phyloP scores from a whole-genome alignment of 768 basidiomycete species.

The Mycena albidolilacea region DNA sequence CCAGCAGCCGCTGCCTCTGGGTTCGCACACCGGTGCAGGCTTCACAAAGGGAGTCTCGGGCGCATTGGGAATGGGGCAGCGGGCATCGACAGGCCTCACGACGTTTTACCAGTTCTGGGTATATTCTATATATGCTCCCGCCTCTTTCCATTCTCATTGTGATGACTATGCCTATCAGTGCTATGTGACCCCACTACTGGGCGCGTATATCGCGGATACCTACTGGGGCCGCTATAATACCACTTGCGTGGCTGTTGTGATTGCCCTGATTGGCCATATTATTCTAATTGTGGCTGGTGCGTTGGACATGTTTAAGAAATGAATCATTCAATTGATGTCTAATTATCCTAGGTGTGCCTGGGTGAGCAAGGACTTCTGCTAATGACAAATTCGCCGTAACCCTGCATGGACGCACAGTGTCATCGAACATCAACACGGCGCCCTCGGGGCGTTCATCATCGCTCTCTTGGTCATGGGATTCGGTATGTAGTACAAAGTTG shows the following conservation, averaged over 20 bases:
- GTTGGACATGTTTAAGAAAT: no score
- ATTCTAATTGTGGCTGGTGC: neutral
- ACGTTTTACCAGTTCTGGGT: no score
- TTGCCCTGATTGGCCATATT: neutral
- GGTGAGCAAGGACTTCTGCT: no score
- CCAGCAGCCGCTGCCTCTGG: neutral
- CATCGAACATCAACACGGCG: conserved; percentile 43
- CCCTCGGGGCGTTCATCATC: conserved; percentile 67
- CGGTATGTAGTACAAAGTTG: conserved; percentile 40
- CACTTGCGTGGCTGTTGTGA: neutral
- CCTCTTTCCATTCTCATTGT: no score
- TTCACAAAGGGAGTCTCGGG: neutral
- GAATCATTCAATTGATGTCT: no score
- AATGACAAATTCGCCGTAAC: no score
- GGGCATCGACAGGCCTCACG: neutral
- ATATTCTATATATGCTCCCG: no score
- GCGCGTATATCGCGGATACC: conserved; percentile 1
- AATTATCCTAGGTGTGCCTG: no score
- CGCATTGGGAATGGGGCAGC: conserved; percentile 13
- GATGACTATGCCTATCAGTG: neutral
- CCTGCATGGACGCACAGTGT: no score
- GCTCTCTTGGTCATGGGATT: conserved; percentile 74
- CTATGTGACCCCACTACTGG: neutral
- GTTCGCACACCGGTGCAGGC: neutral
- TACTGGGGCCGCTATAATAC: conserved; percentile 1